These are phyloP conservation scores for Phytomonas francai DNA, from an alignment of 208 protist genomes.

Conservation along the genomic window DNA sequence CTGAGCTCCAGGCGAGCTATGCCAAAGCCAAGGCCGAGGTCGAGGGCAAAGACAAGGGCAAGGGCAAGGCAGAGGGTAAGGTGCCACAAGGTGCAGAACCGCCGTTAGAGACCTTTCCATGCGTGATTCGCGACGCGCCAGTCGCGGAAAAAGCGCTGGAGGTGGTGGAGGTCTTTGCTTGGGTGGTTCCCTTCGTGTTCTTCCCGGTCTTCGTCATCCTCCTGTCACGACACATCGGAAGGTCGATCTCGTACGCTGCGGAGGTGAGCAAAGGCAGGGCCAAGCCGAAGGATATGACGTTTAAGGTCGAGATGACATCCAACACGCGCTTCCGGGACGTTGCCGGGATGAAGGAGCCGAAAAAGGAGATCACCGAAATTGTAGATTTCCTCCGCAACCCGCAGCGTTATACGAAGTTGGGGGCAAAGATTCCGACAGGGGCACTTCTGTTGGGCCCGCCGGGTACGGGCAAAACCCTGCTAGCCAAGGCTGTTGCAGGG, in stretches of 20 bases:
- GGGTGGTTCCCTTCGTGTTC: constrained; percentile 76
- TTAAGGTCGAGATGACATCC: constrained; percentile 45
- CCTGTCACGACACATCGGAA: constrained; percentile 60
- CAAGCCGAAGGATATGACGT: constrained; percentile 61
- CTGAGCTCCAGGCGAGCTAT: constrained; percentile 27
- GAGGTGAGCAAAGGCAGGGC: constrained; percentile 37
- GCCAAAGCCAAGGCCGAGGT: too few species aligned
- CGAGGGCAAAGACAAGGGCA: constrained; percentile 3
- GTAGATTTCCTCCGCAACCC: constrained; percentile 93
- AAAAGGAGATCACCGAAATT: constrained; percentile 95
- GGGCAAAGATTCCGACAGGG: constrained; percentile 79
- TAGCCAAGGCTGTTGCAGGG: constrained; percentile 90
- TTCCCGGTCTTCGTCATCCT: constrained; percentile 77
- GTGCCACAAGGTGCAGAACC: too few species aligned
- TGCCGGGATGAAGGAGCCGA: constrained; percentile 93
- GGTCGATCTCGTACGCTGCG: constrained; percentile 36
- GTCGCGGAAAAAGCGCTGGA: constrained; percentile 53
- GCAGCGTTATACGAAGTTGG: constrained; percentile 62
- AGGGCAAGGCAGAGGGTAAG: constrained; percentile 25
- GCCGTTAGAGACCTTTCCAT: background rate
- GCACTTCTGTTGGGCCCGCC: constrained; percentile 89
- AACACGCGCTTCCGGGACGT: constrained; percentile 71
- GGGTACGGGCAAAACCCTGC: constrained; percentile 92
- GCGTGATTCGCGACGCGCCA: constrained; percentile 21
- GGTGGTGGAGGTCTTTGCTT: constrained; percentile 60